Evolutionary conservation across 208 protist genomes (phyloP), one percentile per base, ranked within the genome.

Genomic region (Crithidia acanthocephali): DNA sequence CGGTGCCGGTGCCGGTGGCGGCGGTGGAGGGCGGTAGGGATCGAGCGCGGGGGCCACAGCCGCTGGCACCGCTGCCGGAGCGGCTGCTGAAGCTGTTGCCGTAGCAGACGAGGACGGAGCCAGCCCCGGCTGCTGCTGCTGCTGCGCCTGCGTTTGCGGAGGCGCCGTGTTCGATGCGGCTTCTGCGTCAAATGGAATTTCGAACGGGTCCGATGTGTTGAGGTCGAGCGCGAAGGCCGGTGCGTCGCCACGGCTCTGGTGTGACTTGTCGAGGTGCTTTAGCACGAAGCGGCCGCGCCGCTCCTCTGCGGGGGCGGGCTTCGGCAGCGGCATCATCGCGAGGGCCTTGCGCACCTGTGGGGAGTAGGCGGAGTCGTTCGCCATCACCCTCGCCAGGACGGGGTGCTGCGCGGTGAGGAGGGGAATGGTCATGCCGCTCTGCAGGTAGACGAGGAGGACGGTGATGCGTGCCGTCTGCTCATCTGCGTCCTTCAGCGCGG

Each of bases 381-480:
- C 40, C 33, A 50, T 35, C 33, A 93, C 86, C 0, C 62, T 42
- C 40, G 23, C 32, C 35, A 86, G 72, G 13, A 80, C 65, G 5
- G 74, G 56, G 48, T 79, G 81, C 42, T 65, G 58, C 16, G 71
- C 64, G 3, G 82, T 92, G 18, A 95, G 57, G 59, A 86, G 74
- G 27, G 91, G 84, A 22, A 82, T 70, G 13, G 51, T 63, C 84
- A 91, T 91, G 60, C 91, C 91, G 47, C 72, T 55, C 76, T 95
- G 91, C 51, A 93, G 63, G 55, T 90, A 80, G 11, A 85, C 86
- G 4, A 93, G 59, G 27, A 95, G 72, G 18, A 95, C 84, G 35
- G 83, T 91, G 20, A 87, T 61, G 47, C 87, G 81, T 35, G 91
- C 91, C 10, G 75, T 72, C 30, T 83, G 73, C 61, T 85, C 84